A percentile compares a stretch with the other conserved stretches of the same genome.
phyloP scores from a whole-genome alignment of 2,329 filamentous ascomycete species.

The Fonsecaea pugnacius region DNA sequence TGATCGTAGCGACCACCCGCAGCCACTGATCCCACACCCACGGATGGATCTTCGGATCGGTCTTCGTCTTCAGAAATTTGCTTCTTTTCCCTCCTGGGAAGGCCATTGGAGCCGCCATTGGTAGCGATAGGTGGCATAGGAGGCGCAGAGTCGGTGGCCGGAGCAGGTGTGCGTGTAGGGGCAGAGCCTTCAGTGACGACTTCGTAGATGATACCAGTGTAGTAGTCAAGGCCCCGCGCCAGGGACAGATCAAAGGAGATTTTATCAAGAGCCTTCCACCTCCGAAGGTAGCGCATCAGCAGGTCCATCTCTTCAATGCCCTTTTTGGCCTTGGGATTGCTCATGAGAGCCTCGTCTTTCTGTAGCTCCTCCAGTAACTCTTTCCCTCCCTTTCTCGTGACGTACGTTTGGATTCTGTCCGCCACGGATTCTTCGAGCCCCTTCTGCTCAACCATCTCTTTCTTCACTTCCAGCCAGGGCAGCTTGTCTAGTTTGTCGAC shows the following conservation, averaged over 20 bases:
- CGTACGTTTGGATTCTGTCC: slow-evolving; percentile 84
- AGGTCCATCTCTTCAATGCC: slow-evolving; percentile 80
- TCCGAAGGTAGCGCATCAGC: slow-evolving; percentile 80
- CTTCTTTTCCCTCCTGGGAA: slow-evolving; percentile 50
- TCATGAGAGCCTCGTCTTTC: slow-evolving; percentile 68
- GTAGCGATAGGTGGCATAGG: slow-evolving; percentile 39
- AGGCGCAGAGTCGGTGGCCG: slow-evolving; percentile 44
- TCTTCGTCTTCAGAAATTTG: slow-evolving; percentile 66
- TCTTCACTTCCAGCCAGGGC: slow-evolving; percentile 85
- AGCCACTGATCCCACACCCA: slow-evolving; percentile 85
- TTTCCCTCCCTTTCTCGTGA: slow-evolving; percentile 73
- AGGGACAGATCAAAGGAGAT: slow-evolving; percentile 90
- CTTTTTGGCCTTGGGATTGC: slow-evolving; percentile 75
- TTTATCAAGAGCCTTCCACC: slow-evolving; percentile 71
- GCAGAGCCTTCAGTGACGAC: slow-evolving; percentile 82
- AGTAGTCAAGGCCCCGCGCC: slow-evolving; percentile 89
- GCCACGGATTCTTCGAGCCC: slow-evolving; percentile 76
- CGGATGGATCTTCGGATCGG: slow-evolving; percentile 74
- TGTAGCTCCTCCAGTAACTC: slow-evolving; percentile 74
- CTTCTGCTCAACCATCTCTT: slow-evolving; percentile 93
- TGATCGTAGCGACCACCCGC: slow-evolving; percentile 92
- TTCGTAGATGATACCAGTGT: slow-evolving; percentile 89
- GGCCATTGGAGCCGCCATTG: slow-evolving; percentile 52
- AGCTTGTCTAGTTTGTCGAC: slow-evolving; percentile 96
- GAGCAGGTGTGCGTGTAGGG: slow-evolving; percentile 58